Conservation (phyloP, 2,329 filamentous ascomycete species). For the Rhynchosporium secalis region DNA sequence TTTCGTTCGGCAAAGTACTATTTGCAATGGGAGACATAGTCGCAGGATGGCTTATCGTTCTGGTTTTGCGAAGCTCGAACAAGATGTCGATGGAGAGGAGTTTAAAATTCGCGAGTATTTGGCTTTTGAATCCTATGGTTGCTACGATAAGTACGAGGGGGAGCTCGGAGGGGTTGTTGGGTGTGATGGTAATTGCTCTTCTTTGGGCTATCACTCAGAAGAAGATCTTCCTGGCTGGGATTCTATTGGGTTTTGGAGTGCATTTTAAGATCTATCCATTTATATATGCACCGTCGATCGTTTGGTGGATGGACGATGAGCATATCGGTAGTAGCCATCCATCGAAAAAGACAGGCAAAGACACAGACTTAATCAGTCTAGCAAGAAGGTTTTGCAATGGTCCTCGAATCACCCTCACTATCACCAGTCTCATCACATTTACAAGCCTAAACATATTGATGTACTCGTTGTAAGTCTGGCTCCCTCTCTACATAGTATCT, state of each 20-base stretch:
- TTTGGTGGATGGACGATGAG: constrained; percentile 75
- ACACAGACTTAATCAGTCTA: constrained; percentile 30
- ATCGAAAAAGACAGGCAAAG: constrained; percentile 30
- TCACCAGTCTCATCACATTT: constrained; percentile 73
- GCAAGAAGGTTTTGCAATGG: constrained; percentile 51
- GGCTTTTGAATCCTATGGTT: constrained; percentile 97
- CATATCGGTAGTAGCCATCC: constrained; percentile 39
- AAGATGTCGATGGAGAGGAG: constrained; percentile 50
- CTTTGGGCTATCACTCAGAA: constrained; percentile 76
- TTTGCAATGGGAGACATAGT: constrained; percentile 83
- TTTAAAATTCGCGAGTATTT: constrained; percentile 78
- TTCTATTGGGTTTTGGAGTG: constrained; percentile 77
- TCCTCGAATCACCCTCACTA: constrained; percentile 56
- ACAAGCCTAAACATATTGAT: constrained; percentile 72
- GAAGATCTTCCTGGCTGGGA: constrained; percentile 64
- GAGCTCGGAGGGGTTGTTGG: constrained; percentile 87
- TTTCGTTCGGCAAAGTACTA: constrained; percentile 82
- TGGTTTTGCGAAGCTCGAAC: constrained; percentile 48
- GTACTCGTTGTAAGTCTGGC: constrained; percentile 64
- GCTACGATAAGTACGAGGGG: constrained; percentile 94
- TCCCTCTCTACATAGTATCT: background rate
- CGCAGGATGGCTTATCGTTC: constrained; percentile 75
- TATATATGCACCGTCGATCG: constrained; percentile 80
- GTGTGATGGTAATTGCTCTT: constrained; percentile 78
- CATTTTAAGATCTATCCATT: constrained; percentile 99